Base-by-base conservation (phyloP, 495 filamentous ascomycete genomes). In the Hyaloscypha hepaticicola region DNA sequence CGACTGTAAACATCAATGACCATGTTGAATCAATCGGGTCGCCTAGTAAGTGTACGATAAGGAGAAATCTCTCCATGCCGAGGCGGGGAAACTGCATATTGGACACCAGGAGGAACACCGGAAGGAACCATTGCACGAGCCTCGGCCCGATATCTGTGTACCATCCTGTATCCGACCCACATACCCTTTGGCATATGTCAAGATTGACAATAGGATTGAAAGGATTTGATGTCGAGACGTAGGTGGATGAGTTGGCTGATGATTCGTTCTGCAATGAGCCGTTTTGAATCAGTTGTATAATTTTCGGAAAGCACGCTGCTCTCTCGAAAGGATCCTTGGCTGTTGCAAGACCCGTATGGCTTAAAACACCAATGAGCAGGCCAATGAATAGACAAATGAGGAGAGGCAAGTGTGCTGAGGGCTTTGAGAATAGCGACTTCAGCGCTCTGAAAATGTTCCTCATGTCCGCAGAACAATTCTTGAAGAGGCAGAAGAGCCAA, bases 11-110 rank as follows among this genome's bases (percentile, higher is more conserved):
- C 16, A 74, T 60, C 2, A 76, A 63, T 3, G 66, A 74, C 70
- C 72, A 74, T 26, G 72, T 22, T 6, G 72, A 71, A 55, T 75
- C 67, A 56, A 75, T 72, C 16, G 74, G 73, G 66, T 76, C 74
- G 1, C 74, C 74, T 6, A 76, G 61, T 12, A 75, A 66, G 66
- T 76, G 73, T 19, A 72, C 12, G 11, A 75, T 64, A 28, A 65
- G 63, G 27, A 73, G 41, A 59, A 69, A 76, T 28, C 67, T 71
- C 45, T 59, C 34, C 60, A 70, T 75, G 51, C 69, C 74, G 21
- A 76, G 53, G 26, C 72, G 72, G 1, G 72, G 65, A 5, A 76
- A 62, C 21, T 74, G 66, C 41, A 74, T 61, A 56, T 75, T 75
- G 58, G 61, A 66, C 50, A 76, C 31, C 24, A 76, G 62, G 8